phyloP scores from a whole-genome alignment of 1,284 basidiomycete species.

The Albatrellus sp. region DNA sequence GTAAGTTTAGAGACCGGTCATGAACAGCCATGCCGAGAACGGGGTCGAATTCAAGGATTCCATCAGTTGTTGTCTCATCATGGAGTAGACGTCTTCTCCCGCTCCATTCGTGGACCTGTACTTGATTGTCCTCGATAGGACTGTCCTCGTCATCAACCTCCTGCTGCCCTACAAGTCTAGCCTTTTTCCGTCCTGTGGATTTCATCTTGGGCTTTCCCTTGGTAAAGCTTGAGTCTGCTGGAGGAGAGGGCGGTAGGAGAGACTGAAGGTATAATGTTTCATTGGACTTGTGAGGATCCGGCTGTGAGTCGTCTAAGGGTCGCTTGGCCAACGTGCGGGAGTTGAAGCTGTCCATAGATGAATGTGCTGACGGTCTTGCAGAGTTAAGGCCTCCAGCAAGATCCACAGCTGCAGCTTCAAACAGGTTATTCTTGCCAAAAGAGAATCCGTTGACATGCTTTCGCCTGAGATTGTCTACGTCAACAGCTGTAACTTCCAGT shows the following conservation, averaged over 20 bases:
- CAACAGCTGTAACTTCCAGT: conserved; percentile 12
- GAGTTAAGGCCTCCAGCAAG: conserved; percentile 1
- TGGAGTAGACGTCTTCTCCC: conserved; percentile 9
- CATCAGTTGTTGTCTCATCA: background rate
- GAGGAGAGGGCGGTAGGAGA: conserved; percentile 53
- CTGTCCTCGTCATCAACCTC: conserved; percentile 24
- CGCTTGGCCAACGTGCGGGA: conserved; percentile 13
- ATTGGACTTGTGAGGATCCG: conserved; percentile 6
- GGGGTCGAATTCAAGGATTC: conserved; percentile 7
- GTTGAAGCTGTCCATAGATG: background rate
- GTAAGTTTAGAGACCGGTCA: conserved; percentile 3
- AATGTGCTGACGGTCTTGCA: background rate
- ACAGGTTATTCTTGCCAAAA: conserved; percentile 19
- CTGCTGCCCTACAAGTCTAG: conserved; percentile 20
- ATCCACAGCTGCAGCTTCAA: conserved; percentile 12
- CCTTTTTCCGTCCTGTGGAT: conserved; percentile 27
- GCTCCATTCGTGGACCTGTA: conserved; percentile 20
- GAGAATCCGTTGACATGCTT: conserved; percentile 15
- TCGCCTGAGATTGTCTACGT: conserved; percentile 11
- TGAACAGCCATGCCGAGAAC: conserved; percentile 5
- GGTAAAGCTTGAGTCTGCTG: conserved; percentile 20
- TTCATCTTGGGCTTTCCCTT: conserved; percentile 28
- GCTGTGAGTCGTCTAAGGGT: conserved; percentile 9
- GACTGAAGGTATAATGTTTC: conserved; percentile 11
- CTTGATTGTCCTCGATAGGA: conserved; percentile 15